A percentile compares a stretch with the other conserved stretches of the same genome.
Evolutionary conservation across 345 rosid genomes (phyloP).

Genomic region (Eucalyptus paniculata): DNA sequence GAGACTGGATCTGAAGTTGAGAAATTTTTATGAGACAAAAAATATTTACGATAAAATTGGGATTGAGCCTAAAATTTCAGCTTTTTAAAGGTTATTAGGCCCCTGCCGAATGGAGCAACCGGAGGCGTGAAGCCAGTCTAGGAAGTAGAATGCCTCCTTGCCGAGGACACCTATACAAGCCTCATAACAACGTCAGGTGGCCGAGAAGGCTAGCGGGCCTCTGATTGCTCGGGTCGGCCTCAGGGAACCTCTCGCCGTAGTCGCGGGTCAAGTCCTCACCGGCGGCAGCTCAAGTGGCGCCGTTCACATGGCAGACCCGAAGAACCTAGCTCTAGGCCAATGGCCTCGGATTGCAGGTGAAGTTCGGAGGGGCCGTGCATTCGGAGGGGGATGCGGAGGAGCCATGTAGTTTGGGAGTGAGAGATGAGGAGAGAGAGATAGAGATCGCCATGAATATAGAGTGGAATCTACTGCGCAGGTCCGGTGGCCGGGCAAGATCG

Average conservation of each 20-base stretch:
- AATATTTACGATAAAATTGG: too few relatives aligned
- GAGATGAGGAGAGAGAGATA: not conserved
- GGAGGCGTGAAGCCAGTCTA: too few relatives aligned
- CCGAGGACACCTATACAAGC: slow-evolving; percentile 77
- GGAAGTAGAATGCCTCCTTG: too few relatives aligned
- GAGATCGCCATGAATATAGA: not conserved
- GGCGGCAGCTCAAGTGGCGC: not conserved
- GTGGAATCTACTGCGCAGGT: not conserved
- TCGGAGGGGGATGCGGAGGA: not conserved
- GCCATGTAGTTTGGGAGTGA: not conserved
- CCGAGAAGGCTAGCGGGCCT: slow-evolving; percentile 75
- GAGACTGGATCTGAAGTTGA: too few relatives aligned
- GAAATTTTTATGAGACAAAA: too few relatives aligned
- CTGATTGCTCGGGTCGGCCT: slow-evolving; percentile 11
- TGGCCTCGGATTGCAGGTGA: not conserved
- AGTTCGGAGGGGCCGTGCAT: not conserved
- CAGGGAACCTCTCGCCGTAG: slow-evolving; percentile 44
- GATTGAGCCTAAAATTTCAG: rapidly evolving
- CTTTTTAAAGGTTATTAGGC: too few relatives aligned
- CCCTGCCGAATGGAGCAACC: too few relatives aligned
- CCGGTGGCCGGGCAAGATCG: too few relatives aligned
- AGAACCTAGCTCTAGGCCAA: not conserved
- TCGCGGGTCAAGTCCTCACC: slow-evolving; percentile 29
- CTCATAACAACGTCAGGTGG: slow-evolving; percentile 77
- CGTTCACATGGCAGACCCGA: not conserved